Conservation (phyloP, 352 stramenopile species). For the Globisporangium canariense region DNA sequence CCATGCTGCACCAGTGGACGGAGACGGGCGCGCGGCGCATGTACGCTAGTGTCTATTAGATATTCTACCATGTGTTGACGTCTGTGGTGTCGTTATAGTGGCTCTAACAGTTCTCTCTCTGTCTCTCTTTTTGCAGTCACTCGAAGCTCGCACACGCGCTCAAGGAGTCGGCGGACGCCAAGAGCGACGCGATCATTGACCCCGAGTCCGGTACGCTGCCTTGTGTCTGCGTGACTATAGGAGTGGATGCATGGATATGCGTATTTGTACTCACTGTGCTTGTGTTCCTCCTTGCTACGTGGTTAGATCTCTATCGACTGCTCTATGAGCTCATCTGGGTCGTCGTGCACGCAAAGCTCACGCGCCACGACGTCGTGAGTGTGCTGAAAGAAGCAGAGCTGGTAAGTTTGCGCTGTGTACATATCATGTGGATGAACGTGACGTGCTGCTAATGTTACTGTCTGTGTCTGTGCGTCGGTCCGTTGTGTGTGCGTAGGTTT, state of each 20-base stretch:
- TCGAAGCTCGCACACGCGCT: constrained; percentile 37
- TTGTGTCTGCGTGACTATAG: not conserved
- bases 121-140: constrained; percentile 23
- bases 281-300: not conserved
- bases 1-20: constrained; percentile 56
- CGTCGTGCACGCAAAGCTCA: constrained; percentile 64
- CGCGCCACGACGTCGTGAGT: constrained; percentile 63
- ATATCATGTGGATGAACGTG: not conserved
- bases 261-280: not conserved
- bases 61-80: not conserved
- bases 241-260: not conserved
- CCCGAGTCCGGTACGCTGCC: constrained; percentile 26
- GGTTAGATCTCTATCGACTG: constrained; percentile 49
- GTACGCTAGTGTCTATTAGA: constrained; percentile 30
- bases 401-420: constrained; percentile 21
- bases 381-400: constrained; percentile 68
- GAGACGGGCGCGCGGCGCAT: constrained; percentile 52
- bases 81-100: not conserved
- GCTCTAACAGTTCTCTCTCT: not conserved
- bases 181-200: constrained; percentile 11
- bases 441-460: not conserved
- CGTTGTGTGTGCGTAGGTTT: constrained; percentile 18
- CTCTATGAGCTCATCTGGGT: constrained; percentile 81
- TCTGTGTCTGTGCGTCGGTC: not conserved
- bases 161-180: constrained; percentile 23